Conservation (phyloP, 495 filamentous ascomycete genomes). For the Staphylotrichum tortipilum region DNA sequence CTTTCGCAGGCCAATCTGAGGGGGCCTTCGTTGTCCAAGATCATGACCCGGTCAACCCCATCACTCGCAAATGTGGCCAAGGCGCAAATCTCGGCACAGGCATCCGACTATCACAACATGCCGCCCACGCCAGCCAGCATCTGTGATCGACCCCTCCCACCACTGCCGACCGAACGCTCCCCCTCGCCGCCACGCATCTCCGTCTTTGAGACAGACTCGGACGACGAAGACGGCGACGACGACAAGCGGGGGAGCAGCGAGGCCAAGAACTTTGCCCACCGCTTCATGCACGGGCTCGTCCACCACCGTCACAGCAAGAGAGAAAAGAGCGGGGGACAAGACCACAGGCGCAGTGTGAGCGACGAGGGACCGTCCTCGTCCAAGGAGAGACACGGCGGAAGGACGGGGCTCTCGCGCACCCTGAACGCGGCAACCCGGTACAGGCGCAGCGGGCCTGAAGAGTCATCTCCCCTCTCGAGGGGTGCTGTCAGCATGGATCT, state of each 20-base stretch:
- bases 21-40: conserved; percentile 12
- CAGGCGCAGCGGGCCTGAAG: neutral
- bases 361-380: conserved; percentile 4
- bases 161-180: neutral
- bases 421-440: neutral
- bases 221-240: conserved; percentile 4
- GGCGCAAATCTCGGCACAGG: neutral
- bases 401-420: neutral
- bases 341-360: conserved; percentile 13
- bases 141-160: conserved; percentile 10
- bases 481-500: conserved; percentile 5
- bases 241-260: neutral
- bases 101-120: neutral
- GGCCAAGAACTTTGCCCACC: conserved; percentile 9
- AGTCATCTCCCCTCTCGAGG: neutral
- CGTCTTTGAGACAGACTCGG: conserved; percentile 21
- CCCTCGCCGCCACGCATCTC: conserved; percentile 7
- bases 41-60: conserved; percentile 11
- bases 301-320: neutral
- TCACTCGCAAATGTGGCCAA: conserved; percentile 11
- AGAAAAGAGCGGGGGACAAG: neutral
- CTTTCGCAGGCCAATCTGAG: conserved; percentile 14
- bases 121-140: neutral
- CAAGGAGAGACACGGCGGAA: neutral
- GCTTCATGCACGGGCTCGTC: conserved; percentile 14